Evolutionary conservation across 176 grass and related monocot species (phyloP).

Genomic region (Olyra latifolia): DNA sequence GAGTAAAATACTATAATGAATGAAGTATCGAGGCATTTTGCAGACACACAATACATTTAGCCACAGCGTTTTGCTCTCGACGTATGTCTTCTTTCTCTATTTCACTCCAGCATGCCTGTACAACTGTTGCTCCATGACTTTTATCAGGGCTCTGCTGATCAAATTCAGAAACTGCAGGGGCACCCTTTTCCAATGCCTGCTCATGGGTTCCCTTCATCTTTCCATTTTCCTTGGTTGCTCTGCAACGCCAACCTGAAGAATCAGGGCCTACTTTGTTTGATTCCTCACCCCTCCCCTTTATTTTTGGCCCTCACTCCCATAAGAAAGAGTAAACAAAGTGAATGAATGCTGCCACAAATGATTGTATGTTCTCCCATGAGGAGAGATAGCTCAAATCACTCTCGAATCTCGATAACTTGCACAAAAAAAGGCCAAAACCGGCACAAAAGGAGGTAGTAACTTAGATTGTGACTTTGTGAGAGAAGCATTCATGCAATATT

Average conservation of each 20-base stretch:
- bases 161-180: slow-evolving; percentile 26
- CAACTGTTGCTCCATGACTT: slow-evolving; percentile 50
- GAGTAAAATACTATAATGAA: not conserved
- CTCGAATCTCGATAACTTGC: not conserved
- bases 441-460: not conserved
- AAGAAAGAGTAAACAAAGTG: slow-evolving; percentile 24
- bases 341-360: slow-evolving; percentile 26
- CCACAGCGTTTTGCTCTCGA: not conserved
- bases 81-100: not conserved
- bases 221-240: slow-evolving; percentile 1
- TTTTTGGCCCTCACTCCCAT: slow-evolving; percentile 41
- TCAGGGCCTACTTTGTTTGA: slow-evolving; percentile 44
- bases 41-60: slow-evolving; percentile 6
- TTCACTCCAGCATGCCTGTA: slow-evolving; percentile 14
- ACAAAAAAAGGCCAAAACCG: not conserved
- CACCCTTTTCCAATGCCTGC: slow-evolving; percentile 48
- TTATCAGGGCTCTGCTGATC: slow-evolving; percentile 51
- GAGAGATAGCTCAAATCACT: slow-evolving; percentile 25
- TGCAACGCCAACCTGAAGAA: slow-evolving; percentile 36
- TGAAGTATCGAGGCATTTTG: not conserved
- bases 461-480: not conserved
- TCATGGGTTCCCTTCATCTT: slow-evolving; percentile 31
- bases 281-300: not conserved
- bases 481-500: not conserved
- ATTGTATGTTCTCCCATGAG: slow-evolving; percentile 30